A percentile compares a stretch with the other conserved stretches of the same genome.
Evolutionary conservation across 208 protist species (phyloP).

Genomic region (Herpetomonas muscarum): DNA sequence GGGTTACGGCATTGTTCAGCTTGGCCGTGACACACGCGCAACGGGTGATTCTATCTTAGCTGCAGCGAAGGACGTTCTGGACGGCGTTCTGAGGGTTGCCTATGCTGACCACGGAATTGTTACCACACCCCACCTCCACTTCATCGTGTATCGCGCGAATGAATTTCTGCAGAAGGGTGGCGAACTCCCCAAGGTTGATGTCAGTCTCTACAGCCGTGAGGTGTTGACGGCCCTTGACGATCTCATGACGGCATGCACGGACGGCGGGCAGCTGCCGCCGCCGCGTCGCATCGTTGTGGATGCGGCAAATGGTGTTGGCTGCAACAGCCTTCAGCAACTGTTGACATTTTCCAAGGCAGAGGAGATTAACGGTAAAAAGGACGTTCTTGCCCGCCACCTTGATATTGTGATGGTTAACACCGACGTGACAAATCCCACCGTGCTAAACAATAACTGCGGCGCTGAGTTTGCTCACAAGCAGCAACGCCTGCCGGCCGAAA

Average conservation of each 20-base stretch:
- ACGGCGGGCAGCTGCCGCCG: background rate
- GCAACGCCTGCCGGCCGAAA: conserved; percentile 32
- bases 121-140: conserved; percentile 80
- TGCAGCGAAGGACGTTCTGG: conserved; percentile 19
- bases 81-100: conserved; percentile 10
- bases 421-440: conserved; percentile 14
- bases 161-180: conserved; percentile 3
- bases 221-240: conserved; percentile 29
- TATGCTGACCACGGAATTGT: conserved; percentile 25
- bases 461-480: conserved; percentile 86
- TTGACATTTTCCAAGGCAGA: conserved; percentile 26
- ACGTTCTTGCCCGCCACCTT: conserved; percentile 28
- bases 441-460: conserved; percentile 85
- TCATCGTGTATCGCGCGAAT: conserved; percentile 35
- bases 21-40: conserved; percentile 59
- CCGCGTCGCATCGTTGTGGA: conserved; percentile 73
- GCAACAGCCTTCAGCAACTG: conserved; percentile 36
- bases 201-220: conserved; percentile 25
- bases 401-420: conserved; percentile 49
- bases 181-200: conserved; percentile 12
- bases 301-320: conserved; percentile 87
- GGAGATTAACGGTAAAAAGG: background rate
- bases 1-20: conserved; percentile 20
- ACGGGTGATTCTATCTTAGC: conserved; percentile 38
- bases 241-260: conserved; percentile 3